Base-by-base conservation (phyloP, 2,329 filamentous ascomycete genomes). In the Huntiella abstrusa region DNA sequence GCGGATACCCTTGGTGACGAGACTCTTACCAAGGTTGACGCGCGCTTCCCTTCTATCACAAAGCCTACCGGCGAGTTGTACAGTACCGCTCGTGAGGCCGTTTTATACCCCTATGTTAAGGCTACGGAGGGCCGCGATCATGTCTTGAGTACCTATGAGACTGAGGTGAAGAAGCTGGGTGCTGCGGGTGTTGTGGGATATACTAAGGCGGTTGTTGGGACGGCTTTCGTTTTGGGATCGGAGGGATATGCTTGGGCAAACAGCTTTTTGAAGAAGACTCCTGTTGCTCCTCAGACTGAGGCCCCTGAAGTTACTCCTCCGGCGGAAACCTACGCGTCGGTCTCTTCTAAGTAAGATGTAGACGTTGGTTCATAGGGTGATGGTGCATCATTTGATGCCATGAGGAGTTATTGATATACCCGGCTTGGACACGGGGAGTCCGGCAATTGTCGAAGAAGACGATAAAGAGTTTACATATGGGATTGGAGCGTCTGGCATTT, bases 1-100 rank as follows among this genome's bases (percentile, higher is more conserved):
- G 87, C 78, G 57, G 91, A 96, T 60, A 64, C 73, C 49, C 64
- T 93, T 45, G 82, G 80, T 53, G 77, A 85, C 62, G 69, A 74
- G 59, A 74, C 79, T n/a, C 69, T 88, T 53, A 66, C 62, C 55
- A 75, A 71, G 57, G 66, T 88, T 54, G 83, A 88, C 54, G 64
- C 73, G 59, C 72, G 67, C 52, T 80, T 86, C 60, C 83, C 83
- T 45, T 68, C 73, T 50, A 70, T 88, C 60, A 83, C 80, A 67
- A 80, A 85, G 64, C 76, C 82, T 43, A 83, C 81, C 19, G 67
- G 71, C 53, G 78, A 83, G 59, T 68, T 87, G 45, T 75, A 75
- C 61, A 67, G 67, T 49, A 73, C 77, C 12, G 71, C 81, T 55
- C 71, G 75, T 58, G 68, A 67, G 55, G 62, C 77, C 36, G 68